Percentiles rank a stretch among this genome's conserved stretches.
These are phyloP conservation scores for Ustilago vetiveriae DNA, from an alignment of 1,284 basidiomycete species.

Conservation along the genomic window DNA sequence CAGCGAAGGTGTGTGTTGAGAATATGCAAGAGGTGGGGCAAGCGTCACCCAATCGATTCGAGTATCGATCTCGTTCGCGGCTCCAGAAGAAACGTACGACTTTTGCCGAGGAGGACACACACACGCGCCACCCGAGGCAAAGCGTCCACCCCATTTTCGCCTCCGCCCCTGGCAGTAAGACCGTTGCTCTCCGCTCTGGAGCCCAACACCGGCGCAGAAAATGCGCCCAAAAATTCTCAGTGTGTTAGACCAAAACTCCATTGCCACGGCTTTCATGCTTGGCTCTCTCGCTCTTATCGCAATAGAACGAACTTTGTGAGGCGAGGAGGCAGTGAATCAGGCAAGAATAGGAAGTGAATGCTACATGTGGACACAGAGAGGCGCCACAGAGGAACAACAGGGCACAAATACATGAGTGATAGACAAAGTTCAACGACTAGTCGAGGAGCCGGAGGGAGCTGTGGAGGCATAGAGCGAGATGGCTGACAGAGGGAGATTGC, in stretches of 20 bases:
- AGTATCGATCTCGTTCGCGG: conserved; percentile 16
- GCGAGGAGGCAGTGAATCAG: too few species aligned
- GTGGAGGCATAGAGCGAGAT: conserved; percentile 45
- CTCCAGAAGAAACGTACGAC: conserved; percentile 27
- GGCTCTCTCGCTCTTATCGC: too few species aligned
- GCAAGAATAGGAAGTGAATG: too few species aligned
- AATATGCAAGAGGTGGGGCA: conserved; percentile 29
- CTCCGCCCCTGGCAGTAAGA: too few species aligned
- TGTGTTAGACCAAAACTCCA: too few species aligned
- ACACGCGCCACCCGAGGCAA: neutral
- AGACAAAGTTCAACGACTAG: neutral
- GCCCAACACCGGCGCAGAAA: neutral
- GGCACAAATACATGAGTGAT: conserved; percentile 18
- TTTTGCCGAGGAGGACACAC: conserved; percentile 7
- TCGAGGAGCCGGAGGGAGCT: conserved; percentile 5
- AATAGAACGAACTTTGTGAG: too few species aligned
- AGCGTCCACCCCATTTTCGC: conserved; percentile 2
- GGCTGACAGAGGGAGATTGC: conserved; percentile 35
- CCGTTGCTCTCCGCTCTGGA: conserved; percentile 1
- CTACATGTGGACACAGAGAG: neutral
- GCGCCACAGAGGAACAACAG: neutral
- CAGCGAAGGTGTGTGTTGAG: conserved; percentile 6
- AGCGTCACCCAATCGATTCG: conserved; percentile 13
- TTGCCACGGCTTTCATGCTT: too few species aligned
- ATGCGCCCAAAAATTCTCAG: too few species aligned